Conservation (phyloP, 208 protist species). For the Wallacemonas rigidus region DNA sequence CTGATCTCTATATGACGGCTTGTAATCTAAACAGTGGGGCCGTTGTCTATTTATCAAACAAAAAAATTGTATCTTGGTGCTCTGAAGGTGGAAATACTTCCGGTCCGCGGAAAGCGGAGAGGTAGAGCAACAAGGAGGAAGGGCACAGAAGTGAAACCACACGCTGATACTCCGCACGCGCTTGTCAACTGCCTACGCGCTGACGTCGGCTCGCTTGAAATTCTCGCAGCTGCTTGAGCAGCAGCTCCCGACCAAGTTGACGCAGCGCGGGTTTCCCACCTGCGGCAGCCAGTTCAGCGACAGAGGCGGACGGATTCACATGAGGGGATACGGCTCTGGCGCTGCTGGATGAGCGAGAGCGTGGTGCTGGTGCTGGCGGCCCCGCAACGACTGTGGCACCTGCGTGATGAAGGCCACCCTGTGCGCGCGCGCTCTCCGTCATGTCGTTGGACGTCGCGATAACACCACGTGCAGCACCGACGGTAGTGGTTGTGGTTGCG, state of each 20-base stretch:
- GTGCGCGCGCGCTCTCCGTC: neutral
- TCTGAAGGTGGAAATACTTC: too few relatives aligned
- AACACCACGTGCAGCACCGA: neutral
- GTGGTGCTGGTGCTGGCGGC: neutral
- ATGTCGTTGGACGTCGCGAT: neutral
- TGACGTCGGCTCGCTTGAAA: slow-evolving; percentile 22
- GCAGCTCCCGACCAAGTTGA: slow-evolving; percentile 64
- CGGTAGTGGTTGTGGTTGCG: neutral
- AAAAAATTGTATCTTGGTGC: too few relatives aligned
- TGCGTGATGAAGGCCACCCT: neutral
- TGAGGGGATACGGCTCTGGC: neutral
- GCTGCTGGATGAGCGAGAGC: neutral
- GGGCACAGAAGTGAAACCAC: too few relatives aligned
- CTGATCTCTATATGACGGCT: too few relatives aligned
- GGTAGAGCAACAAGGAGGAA: too few relatives aligned
- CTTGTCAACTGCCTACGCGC: neutral
- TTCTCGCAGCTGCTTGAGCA: slow-evolving; percentile 59
- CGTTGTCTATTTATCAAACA: too few relatives aligned
- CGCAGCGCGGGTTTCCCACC: slow-evolving; percentile 37
- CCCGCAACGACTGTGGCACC: too few relatives aligned
- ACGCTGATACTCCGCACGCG: neutral
- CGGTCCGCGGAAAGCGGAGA: too few relatives aligned
- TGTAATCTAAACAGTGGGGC: too few relatives aligned
- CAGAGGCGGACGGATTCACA: neutral
- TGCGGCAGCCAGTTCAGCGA: slow-evolving; percentile 42